Base-by-base conservation (phyloP, 176 grass and related monocot species). In the Musa acuminata region DNA sequence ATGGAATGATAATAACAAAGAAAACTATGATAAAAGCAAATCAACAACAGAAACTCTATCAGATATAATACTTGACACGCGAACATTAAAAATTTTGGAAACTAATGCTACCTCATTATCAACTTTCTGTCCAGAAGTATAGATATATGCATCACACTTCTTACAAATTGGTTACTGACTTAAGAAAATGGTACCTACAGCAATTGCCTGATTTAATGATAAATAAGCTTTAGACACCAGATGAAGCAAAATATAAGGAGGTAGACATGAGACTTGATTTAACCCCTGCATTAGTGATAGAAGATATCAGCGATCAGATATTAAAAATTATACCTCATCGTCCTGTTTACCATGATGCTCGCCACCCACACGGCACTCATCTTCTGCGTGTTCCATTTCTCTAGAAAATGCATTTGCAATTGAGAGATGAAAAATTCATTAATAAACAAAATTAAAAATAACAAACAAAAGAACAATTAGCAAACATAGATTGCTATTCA, bases 341-440 rank as follows among this genome's bases (percentile, higher is more conserved):
- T 99, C 89, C 57, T 91, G 86, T 67, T 77, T 77, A 22, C 75
- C 75, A 63, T 62, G 75, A 52, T 26, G 75, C 50, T 94, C 92
- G 62, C 49, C 75, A 54, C 73, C 79, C 8, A 26, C 57, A 23
- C 62, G 86, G 65, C 55, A 86, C 77, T 91, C 90, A 77, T 82
- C 89, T 73, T 91, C 86, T 48, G 53, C 62, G 49, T 73, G 85
- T 75, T 98, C 90, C 90, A 98, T 98, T 78, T 1, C 21, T 19
- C 67, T 50, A 70, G 25, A 50, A 70, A 70, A 20, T n/a, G 1
- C 7, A 70, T 13, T 67, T 2, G 8, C 9, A 9, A 13, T 9
- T 49, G 27, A 69, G 16, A 8, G 12, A 69, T 49, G 27, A 69
- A 13, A 13, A 17, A 70, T 70, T 8, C 14, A 70, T 8, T 9